Percentiles rank a stretch among this genome's conserved stretches.
These are phyloP conservation scores for Coniochaeta sp. DNA, from an alignment of 2,329 filamentous ascomycete species.

Conservation along the genomic window DNA sequence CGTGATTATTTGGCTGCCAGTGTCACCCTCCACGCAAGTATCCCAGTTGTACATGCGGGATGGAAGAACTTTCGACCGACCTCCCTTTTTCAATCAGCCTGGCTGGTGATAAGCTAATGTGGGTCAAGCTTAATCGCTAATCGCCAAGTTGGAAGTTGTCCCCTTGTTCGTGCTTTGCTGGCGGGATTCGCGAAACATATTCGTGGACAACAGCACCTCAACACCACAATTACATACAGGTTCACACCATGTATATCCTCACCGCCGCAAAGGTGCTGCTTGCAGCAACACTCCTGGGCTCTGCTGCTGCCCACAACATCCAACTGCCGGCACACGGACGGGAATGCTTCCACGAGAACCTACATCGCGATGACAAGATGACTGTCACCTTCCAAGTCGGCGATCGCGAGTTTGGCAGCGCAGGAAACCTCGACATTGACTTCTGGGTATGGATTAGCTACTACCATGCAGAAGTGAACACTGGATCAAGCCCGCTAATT, in stretches of 20 bases:
- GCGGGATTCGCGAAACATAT: slow-evolving; percentile 5
- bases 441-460: slow-evolving; percentile 69
- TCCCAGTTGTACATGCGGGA: slow-evolving; percentile 5
- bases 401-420: slow-evolving; percentile 89
- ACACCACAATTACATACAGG: slow-evolving; percentile 6
- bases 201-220: not conserved
- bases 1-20: not conserved
- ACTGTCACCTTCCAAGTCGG: slow-evolving; percentile 98
- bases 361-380: slow-evolving; percentile 95
- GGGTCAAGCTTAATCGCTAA: slow-evolving; percentile 1
- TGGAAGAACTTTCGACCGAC: slow-evolving; percentile 15
- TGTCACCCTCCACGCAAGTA: slow-evolving; percentile 4
- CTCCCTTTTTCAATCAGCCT: slow-evolving; percentile 7
- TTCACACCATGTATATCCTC: slow-evolving; percentile 32
- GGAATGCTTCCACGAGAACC: slow-evolving; percentile 94
- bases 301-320: slow-evolving; percentile 83
- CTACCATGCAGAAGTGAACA: not conserved
- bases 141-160: slow-evolving; percentile 5
- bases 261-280: slow-evolving; percentile 29
- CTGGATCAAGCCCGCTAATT: slow-evolving; percentile 2
- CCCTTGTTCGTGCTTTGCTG: not conserved
- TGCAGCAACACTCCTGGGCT: slow-evolving; percentile 47
- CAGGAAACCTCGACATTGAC: slow-evolving; percentile 91
- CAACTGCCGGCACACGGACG: slow-evolving; percentile 85
- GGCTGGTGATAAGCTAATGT: not conserved